These are phyloP conservation scores for Eragrostis curvula DNA, from an alignment of 176 grass and related monocot species.

Conservation along the genomic window DNA sequence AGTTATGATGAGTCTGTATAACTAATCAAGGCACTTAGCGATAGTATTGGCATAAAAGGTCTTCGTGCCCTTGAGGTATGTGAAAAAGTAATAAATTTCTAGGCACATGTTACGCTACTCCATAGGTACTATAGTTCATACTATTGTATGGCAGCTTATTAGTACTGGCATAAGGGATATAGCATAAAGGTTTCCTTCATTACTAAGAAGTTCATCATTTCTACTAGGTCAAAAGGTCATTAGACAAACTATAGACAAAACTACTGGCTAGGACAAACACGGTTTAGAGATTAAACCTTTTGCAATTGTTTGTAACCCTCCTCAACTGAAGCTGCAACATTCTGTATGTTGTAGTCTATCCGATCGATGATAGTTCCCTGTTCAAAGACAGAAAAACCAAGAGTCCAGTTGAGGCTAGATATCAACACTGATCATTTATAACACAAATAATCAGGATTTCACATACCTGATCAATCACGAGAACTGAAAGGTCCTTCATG, in stretches of 20 bases:
- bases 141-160: neutral
- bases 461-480: slow-evolving; percentile 97
- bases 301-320: slow-evolving; percentile 91
- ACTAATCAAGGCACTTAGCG: neutral
- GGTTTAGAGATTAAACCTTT: slow-evolving; percentile 57
- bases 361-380: slow-evolving; percentile 95
- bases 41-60: slow-evolving; percentile 11
- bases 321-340: slow-evolving; percentile 83
- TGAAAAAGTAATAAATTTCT: neutral
- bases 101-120: neutral
- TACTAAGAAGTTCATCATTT: neutral
- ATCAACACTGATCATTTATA: slow-evolving; percentile 17
- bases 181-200: slow-evolving; percentile 4
- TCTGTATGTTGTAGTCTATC: slow-evolving; percentile 95
- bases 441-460: slow-evolving; percentile 27
- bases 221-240: neutral
- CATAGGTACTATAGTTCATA: neutral
- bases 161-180: neutral
- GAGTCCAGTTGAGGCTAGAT: slow-evolving; percentile 13
- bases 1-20: neutral
- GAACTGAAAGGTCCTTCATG: slow-evolving; percentile 98
- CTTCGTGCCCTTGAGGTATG: neutral
- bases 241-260: neutral
- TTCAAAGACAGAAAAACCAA: slow-evolving; percentile 36
- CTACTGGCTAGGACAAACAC: neutral